phyloP scores from a whole-genome alignment of 768 basidiomycete species.

The Termitomyces sp. region DNA sequence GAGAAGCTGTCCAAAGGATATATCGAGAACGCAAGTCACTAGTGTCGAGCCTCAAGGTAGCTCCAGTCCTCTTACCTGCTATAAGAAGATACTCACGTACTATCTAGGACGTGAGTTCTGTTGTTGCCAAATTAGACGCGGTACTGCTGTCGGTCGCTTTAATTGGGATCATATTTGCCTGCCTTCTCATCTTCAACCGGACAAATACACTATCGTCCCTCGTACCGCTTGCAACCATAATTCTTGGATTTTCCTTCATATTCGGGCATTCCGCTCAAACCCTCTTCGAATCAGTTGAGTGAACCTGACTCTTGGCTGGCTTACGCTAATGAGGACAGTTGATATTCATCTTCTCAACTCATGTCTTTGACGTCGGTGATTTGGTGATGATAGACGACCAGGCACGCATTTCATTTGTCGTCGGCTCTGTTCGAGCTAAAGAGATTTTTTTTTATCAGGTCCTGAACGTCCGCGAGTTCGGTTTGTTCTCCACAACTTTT shows the following conservation, averaged over 20 bases:
- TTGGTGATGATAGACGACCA: slow-evolving; percentile 79
- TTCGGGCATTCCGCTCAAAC: slow-evolving; percentile 82
- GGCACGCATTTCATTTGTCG: slow-evolving; percentile 27
- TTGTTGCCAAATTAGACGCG: slow-evolving; percentile 75
- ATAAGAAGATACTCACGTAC: not conserved
- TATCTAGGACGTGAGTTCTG: slow-evolving; percentile 63
- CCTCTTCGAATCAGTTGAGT: slow-evolving; percentile 70
- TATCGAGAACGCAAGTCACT: slow-evolving; percentile 77
- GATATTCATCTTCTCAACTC: slow-evolving; percentile 83
- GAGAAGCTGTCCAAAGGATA: slow-evolving; percentile 77
- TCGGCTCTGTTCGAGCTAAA: not conserved
- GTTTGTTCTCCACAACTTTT: slow-evolving; percentile 78
- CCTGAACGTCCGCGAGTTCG: slow-evolving; percentile 72
- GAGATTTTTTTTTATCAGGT: slow-evolving; percentile 12
- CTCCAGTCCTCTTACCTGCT: not conserved
- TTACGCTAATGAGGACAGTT: slow-evolving; percentile 39
- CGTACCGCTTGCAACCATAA: slow-evolving; percentile 76
- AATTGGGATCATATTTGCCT: slow-evolving; percentile 62
- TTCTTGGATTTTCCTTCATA: slow-evolving; percentile 83
- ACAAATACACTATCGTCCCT: slow-evolving; percentile 66
- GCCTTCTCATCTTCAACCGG: slow-evolving; percentile 73
- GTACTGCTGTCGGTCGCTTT: slow-evolving; percentile 63
- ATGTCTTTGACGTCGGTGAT: slow-evolving; percentile 85
- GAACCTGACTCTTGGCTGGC: not conserved
- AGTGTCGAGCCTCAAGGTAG: slow-evolving; percentile 66